Evolutionary conservation across 495 filamentous ascomycete species (phyloP), one percentile per base, ranked within the genome.

Genomic region (Tuber umbilicatum): DNA sequence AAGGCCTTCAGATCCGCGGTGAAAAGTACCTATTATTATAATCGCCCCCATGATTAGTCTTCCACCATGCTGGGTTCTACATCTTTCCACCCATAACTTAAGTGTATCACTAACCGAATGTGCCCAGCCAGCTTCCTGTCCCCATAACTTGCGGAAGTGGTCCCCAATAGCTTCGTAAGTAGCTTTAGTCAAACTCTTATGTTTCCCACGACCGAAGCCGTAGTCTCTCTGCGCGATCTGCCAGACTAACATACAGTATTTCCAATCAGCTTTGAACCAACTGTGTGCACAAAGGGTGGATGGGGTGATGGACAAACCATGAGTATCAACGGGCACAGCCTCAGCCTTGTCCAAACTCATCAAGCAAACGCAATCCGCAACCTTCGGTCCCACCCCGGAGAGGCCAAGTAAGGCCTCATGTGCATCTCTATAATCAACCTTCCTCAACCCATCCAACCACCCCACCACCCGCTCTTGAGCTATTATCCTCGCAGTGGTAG

Each of bases 301-400:
- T 43, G 31, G 27, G 21, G 41, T 72, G 39, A 70, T 64, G n/a
- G 50, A 79, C 87, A 84, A 79, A 90, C 88, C 90, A 86, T 99
- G 95, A 5, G 95, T 99, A 84, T 99, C 95, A 41, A 99, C 91
- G 2, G 95, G 95, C 2, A 99, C 93, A 7, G 93, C 89, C 83
- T 97, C 95, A 10, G 91, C 90, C 93, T 96, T 98, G n/a, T 94
- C 94, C 7, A 99, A 85, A 19, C 95, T 97, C 93, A 99, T 97
- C 50, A 99, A 84, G 83, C 91, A 97, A 9, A 98, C 93, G 82
- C 95, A 99, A 82, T 99, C 95, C 5, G 96, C 90, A 7, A 99
- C 95, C 82, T 99, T 99, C 0, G 95, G 95, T 0, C 95, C 95
- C 12, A 98, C 96, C 1, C 95, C 95, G 73, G 92, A 87, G 38